A percentile compares a stretch with the other conserved stretches of the same genome.
Evolutionary conservation across 768 basidiomycete species (phyloP).

Genomic region (Trametes elegans): DNA sequence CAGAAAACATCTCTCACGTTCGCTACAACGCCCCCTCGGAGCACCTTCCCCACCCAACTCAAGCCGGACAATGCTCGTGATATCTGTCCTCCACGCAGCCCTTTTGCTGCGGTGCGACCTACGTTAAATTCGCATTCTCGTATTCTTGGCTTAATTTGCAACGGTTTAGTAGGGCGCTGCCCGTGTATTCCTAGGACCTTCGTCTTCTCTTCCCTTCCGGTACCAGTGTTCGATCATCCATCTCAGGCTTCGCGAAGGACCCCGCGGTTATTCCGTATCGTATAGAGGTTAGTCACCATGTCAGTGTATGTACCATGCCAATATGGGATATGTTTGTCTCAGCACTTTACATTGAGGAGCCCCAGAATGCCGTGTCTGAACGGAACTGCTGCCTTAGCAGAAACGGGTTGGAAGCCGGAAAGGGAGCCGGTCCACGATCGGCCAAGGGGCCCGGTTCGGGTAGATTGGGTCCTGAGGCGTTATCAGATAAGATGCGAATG

Average conservation of each 20-base stretch:
- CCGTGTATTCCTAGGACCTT: not conserved
- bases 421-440: not conserved
- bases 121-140: slow-evolving; percentile 3
- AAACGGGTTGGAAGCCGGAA: no score
- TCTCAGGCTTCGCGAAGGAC: not conserved
- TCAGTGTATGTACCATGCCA: not conserved
- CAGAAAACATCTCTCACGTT: not conserved
- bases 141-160: not conserved
- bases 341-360: not conserved
- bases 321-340: not conserved
- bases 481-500: slow-evolving; percentile 18
- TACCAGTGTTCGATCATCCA: not conserved
- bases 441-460: not conserved
- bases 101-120: slow-evolving; percentile 1
- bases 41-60: not conserved
- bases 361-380: no score
- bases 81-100: slow-evolving; percentile 2
- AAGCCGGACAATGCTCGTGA: not conserved
- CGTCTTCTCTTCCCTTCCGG: not conserved
- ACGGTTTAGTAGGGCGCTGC: not conserved
- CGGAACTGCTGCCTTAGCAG: no score
- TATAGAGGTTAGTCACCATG: not conserved
- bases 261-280: slow-evolving; percentile 1
- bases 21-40: not conserved
- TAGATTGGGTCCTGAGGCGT: not conserved